Base-by-base conservation (phyloP, 768 basidiomycete species). In the Mycena latifolia region DNA sequence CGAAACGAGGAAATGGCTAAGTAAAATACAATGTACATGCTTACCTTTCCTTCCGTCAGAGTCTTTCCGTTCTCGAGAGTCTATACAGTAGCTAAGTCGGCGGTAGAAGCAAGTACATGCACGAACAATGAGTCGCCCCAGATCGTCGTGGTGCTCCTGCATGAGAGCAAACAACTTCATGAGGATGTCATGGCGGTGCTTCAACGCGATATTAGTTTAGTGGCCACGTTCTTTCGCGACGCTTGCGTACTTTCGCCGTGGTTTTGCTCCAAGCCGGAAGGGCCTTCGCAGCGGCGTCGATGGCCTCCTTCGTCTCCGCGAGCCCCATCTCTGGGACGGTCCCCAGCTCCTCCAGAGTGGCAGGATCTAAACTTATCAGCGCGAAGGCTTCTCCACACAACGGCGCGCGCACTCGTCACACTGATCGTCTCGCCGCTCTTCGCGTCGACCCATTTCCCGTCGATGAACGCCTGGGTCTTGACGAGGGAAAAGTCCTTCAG, bases 41-140 rank as follows among this genome's bases (percentile, higher is more conserved):
- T 45, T 66, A 92, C 93, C 86, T 93, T 92, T 37, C 88, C 93
- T 70, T 98, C 96, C 0, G 82, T 80, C 47, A 98, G 80, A 10
- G 95, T 86, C 80, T 99, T 99, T 37, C 98, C 98, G 73, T 99
- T 99, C 81, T 99, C 98, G 65, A 96, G 79, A 8, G 95, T 96
- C 94, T 95, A 76, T 41, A 41, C 39, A 59, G 64, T 33, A 27
- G 50, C 39, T 55, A 53, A 39, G 48, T 64, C 43, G 69, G 76
- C 77, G 76, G 76, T 74, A 72, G 61, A 60, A 50, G 22, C 17
- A 51, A 46, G 54, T n/a, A 46, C 35, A 25, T 60, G 27, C 35
- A 81, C 91, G 75, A 55, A 93, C 94, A 70, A 98, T 94, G 63
- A 99, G 87, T 47, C 92, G 87, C 3, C 89, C 88, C 39, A 99